Evolutionary conservation across 2,329 filamentous ascomycete genomes (phyloP), one percentile per base, ranked within the genome.

Genomic region (Thielaviopsis punctulata): DNA sequence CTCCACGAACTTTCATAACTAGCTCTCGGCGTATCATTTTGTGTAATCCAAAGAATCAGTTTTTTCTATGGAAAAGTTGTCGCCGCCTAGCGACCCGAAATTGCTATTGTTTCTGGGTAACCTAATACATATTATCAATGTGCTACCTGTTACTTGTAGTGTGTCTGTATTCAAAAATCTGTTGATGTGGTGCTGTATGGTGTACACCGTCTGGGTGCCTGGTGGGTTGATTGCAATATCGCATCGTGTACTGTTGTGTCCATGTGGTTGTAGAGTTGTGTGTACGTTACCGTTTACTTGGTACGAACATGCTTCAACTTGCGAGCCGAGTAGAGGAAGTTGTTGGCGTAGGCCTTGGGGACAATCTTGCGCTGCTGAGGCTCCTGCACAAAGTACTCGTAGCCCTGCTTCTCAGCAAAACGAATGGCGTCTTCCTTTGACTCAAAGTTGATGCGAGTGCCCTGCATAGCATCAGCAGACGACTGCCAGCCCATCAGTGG

Each of bases 401-500:
- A 98, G 33, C 93, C 92, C 68, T 98, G 92, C 77, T 96, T 98
- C 72, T 96, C 85, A 22, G 93, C 92, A 64, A 98, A 98, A 55
- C 75, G 72, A 62, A 98, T 90, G 58, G 92, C 92, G 60, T 95
- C 90, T 65, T 96, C 88, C 74, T 95, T 96, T 61, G 73, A 76
- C 68, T 85, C 85, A 76, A 98, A 98, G 67, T 82, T 82, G 61
- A 98, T 69, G 65, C 88, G 79, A 48, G 88, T 94, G 62, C 88
- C 90, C 68, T 98, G 89, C 87, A 98, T 92, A 64, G 79, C 80
- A 68, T 98, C 92, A 52, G 77, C 90, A 18, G 88, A 93, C 22
- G 90, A 96, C 66, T 95, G 89, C 93, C 93, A 98, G 56, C 92
- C 92, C 79, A 98, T 98, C 65, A 98, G 70, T 46, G 84, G 86